These are phyloP conservation scores for Stephanodiscus triporus DNA, from an alignment of 108 stramenopile genomes.

Conservation along the genomic window DNA sequence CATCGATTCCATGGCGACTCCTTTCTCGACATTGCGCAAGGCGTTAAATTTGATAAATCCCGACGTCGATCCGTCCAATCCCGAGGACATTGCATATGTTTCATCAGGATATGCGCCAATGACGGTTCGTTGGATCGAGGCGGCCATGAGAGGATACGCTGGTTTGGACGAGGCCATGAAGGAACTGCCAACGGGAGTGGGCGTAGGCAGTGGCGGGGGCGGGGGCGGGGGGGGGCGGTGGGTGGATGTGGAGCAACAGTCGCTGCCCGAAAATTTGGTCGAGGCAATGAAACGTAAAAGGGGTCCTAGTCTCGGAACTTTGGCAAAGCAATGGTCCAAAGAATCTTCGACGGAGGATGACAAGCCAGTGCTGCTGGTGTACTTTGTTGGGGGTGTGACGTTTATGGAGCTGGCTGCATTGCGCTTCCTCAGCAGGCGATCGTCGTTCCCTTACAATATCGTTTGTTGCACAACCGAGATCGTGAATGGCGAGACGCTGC, in stretches of 20 bases:
- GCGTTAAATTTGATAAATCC: slow-evolving; percentile 89
- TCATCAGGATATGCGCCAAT: slow-evolving; percentile 94
- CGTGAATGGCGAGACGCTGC: slow-evolving; percentile 70
- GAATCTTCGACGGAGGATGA: slow-evolving; percentile 1
- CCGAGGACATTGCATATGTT: slow-evolving; percentile 93
- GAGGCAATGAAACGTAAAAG: slow-evolving; percentile 53
- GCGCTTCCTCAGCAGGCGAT: slow-evolving; percentile 80
- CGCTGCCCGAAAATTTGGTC: slow-evolving; percentile 68
- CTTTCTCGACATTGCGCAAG: slow-evolving; percentile 75
- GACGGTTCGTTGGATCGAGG: slow-evolving; percentile 86
- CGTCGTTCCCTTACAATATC: slow-evolving; percentile 78
- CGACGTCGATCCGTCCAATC: slow-evolving; percentile 83
- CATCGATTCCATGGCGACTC: slow-evolving; percentile 66
- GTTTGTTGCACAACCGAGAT: slow-evolving; percentile 75
- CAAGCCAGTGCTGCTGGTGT: slow-evolving; percentile 86
- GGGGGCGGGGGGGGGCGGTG: slow-evolving; percentile 54
- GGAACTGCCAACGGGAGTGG: slow-evolving; percentile 56
- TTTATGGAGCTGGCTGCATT: slow-evolving; percentile 94
- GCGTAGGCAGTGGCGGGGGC: slow-evolving; percentile 24
- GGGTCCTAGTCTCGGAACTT: slow-evolving; percentile 49
- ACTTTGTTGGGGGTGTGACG: slow-evolving; percentile 92
- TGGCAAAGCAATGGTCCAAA: slow-evolving; percentile 40
- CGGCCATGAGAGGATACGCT: slow-evolving; percentile 81
- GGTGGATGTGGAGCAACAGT: slow-evolving; percentile 69
- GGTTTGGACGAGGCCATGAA: slow-evolving; percentile 70